These are phyloP conservation scores for Pseudozyma flocculosa DNA, from an alignment of 1,284 basidiomycete species.

Conservation along the genomic window DNA sequence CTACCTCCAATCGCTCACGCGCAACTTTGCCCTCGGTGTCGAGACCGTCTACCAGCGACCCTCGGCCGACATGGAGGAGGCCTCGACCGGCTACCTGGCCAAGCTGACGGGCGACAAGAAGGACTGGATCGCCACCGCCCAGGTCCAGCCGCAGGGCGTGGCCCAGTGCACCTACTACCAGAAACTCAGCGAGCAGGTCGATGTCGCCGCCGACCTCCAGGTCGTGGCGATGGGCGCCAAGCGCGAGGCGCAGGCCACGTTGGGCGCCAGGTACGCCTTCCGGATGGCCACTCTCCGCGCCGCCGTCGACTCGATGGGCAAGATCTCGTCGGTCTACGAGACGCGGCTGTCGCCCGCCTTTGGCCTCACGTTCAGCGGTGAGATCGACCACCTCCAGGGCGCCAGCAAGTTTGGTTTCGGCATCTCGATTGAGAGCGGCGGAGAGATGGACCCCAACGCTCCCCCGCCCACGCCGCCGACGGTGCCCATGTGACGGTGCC, in stretches of 20 bases:
- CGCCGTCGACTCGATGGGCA: conserved; percentile 60
- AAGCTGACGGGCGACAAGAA: conserved; percentile 64
- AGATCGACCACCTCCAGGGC: conserved; percentile 93
- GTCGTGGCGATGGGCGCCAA: conserved; percentile 67
- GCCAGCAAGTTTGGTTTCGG: conserved; percentile 93
- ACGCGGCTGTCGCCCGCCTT: conserved; percentile 94
- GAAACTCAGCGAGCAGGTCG: conserved; percentile 91
- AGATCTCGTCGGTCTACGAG: conserved; percentile 90
- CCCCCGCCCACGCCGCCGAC: conserved; percentile 50
- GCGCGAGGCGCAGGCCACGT: conserved; percentile 85
- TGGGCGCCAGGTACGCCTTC: conserved; percentile 96
- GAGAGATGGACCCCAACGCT: conserved; percentile 51
- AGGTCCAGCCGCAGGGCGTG: conserved; percentile 77
- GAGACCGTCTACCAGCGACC: conserved; percentile 84
- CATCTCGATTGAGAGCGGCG: conserved; percentile 81
- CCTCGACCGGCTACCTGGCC: conserved; percentile 80
- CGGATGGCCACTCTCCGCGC: conserved; percentile 71
- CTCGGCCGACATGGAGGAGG: conserved; percentile 63
- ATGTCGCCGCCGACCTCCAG: conserved; percentile 93
- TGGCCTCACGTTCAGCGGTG: conserved; percentile 88
- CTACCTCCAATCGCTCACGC: conserved; percentile 92
- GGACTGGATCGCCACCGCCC: conserved; percentile 77
- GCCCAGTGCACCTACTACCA: conserved; percentile 96
- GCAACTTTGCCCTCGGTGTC: conserved; percentile 83
- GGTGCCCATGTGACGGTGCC: conserved; percentile 56